Evolutionary conservation across 225 moss, liverwort and hornwort genomes (phyloP).

Genomic region (Marchantia paleacea): DNA sequence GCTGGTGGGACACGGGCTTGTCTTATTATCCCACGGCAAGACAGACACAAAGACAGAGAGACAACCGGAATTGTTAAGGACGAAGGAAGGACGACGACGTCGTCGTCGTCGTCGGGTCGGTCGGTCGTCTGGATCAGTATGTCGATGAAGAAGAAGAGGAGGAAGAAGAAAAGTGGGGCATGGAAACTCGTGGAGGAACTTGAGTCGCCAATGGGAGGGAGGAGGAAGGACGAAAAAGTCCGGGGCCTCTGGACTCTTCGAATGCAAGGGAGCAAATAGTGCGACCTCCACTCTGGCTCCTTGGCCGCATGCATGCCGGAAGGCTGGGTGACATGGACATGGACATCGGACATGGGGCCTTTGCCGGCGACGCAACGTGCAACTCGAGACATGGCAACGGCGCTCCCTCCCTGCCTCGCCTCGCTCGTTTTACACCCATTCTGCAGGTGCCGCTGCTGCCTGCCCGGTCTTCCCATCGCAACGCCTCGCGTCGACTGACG

Average conservation of each 20-base stretch:
- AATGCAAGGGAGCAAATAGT: background rate
- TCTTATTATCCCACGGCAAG: background rate
- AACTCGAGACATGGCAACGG: slow-evolving; percentile 4
- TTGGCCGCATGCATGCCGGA: slow-evolving; percentile 3
- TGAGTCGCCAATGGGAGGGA: too few species aligned
- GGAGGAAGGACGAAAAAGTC: background rate
- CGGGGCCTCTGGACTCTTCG: background rate
- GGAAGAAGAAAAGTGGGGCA: background rate
- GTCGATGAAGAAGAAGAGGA: background rate
- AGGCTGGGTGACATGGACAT: background rate
- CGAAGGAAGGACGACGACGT: too few species aligned
- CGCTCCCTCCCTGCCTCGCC: background rate
- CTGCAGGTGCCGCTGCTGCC: background rate
- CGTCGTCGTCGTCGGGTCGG: background rate
- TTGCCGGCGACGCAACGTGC: background rate
- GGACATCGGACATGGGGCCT: too few species aligned
- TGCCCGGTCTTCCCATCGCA: background rate
- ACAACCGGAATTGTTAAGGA: too few species aligned
- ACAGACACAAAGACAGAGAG: background rate
- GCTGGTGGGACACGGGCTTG: background rate
- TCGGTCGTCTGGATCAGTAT: background rate
- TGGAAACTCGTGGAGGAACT: background rate
- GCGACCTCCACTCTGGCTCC: background rate
- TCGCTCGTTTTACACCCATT: background rate
- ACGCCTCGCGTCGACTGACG: too few species aligned